Evolutionary conservation across 2,329 filamentous ascomycete species (phyloP), one percentile per base, ranked within the genome.

Genomic region (Aspergillus hortae): DNA sequence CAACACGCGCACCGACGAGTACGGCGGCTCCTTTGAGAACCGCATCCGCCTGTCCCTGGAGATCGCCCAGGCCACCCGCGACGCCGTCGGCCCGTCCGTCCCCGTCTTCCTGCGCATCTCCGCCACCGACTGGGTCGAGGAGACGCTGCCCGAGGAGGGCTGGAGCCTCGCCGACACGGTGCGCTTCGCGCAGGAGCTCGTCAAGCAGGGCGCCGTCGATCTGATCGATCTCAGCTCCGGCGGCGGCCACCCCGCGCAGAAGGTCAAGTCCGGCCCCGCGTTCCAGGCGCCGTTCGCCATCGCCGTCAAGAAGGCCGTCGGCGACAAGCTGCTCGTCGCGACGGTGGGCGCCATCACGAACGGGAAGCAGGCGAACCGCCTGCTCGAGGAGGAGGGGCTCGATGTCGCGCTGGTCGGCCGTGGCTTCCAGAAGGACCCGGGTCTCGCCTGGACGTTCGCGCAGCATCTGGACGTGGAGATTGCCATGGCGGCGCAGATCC

Each of bases 341-440:
- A 81, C 86, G 2, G 90, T 96, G 1, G 91, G 92, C 4, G 75
- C 82, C 53, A 88, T 96, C 61, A 85, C 80, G 35, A 81, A 81
- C 27, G 87, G 85, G 2, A 81, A 85, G 61, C 80, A 87, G 67
- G 90, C 89, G 5, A 80, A 84, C 78, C 58, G 82, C 74, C 53
- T 87, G 63, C 65, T 83, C 2, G 74, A 82, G 53, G 69, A 74
- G 55, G 68, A 74, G 7, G 69, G 72, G 56, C 61, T 85, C 53
- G 91, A 96, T 65, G 69, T 92, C n/a, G 84, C 87, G 0, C 78
- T 92, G 15, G 78, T 87, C 1, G 92, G 83, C 0, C 79, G 90
- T 51, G 86, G 88, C 64, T 94, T 94, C 71, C 78, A 95, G 73
- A 84, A 90, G 67, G 90, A 95, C 65, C 88, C 91, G 0, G 85